Evolutionary conservation across 768 basidiomycete genomes (phyloP).

Genomic region (Leccinum longicurvipes): DNA sequence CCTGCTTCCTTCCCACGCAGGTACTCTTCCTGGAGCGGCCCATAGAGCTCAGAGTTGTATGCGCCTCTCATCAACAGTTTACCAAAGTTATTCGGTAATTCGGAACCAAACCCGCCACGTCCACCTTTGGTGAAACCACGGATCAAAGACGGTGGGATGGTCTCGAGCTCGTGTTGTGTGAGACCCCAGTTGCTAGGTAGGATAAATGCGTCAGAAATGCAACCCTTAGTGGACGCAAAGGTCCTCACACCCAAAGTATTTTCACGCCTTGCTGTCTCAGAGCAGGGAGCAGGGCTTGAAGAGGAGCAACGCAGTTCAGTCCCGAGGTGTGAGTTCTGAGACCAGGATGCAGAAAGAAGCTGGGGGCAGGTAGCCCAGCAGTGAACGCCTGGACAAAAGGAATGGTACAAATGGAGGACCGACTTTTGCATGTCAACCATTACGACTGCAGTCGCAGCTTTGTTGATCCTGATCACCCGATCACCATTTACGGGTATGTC

Average conservation of each 20-base stretch:
- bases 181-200: conserved; percentile 67
- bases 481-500: conserved; percentile 56
- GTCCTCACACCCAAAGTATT: conserved; percentile 61
- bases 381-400: conserved; percentile 4
- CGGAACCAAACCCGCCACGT: conserved; percentile 50
- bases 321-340: conserved; percentile 53
- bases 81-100: conserved; percentile 52
- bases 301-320: conserved; percentile 53
- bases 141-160: conserved; percentile 57
- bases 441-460: conserved; percentile 50
- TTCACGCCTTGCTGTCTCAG: conserved; percentile 50
- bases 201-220: neutral
- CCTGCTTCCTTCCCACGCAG: conserved; percentile 48
- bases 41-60: conserved; percentile 60
- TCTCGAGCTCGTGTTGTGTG: conserved; percentile 59
- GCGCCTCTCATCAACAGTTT: conserved; percentile 55
- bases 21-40: conserved; percentile 56
- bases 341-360: conserved; percentile 65
- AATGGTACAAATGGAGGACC: conserved; percentile 10
- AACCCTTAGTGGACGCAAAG: neutral
- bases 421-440: conserved; percentile 77
- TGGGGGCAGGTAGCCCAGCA: conserved; percentile 15
- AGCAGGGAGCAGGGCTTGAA: conserved; percentile 45
- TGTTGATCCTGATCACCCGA: conserved; percentile 49
- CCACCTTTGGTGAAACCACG: conserved; percentile 51